A percentile compares a stretch with the other conserved stretches of the same genome.
These are phyloP conservation scores for Croton laevigatus DNA, from an alignment of 441 rosid species.

Conservation along the genomic window DNA sequence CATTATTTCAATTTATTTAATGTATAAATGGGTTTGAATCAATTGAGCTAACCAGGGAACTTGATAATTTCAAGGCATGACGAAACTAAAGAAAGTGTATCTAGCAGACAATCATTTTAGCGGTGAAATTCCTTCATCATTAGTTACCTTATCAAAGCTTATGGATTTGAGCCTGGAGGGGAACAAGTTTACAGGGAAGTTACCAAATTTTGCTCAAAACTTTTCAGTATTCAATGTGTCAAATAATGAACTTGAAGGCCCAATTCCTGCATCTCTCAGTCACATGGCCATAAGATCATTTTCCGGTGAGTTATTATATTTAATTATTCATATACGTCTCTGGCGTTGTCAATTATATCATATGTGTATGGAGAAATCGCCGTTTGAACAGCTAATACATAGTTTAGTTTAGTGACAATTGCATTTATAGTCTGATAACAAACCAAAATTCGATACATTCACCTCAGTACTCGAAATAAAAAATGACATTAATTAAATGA, in stretches of 20 bases:
- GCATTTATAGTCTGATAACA: too few relatives aligned
- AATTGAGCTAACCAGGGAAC: neutral
- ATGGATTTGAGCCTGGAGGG: constrained; percentile 53
- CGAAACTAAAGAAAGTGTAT: constrained; percentile 53
- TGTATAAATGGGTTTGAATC: neutral
- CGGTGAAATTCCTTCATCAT: constrained; percentile 57
- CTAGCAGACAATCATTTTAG: constrained; percentile 44
- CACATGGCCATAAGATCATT: constrained; percentile 32
- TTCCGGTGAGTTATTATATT: constrained; percentile 35
- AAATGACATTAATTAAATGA: too few relatives aligned
- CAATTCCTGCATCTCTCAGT: constrained; percentile 45
- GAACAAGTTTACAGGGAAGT: constrained; percentile 50
- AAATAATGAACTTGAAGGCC: constrained; percentile 52
- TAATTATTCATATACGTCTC: neutral
- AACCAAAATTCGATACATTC: too few relatives aligned
- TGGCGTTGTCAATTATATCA: neutral
- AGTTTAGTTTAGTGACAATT: too few relatives aligned
- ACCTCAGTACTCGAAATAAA: too few relatives aligned
- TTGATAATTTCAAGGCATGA: constrained; percentile 42
- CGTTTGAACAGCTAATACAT: too few relatives aligned
- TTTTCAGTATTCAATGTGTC: constrained; percentile 42
- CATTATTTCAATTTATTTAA: too few relatives aligned
- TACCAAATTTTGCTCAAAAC: constrained; percentile 47
- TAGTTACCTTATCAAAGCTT: constrained; percentile 49
- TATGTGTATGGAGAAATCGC: neutral